phyloP scores from a whole-genome alignment of 1,139 yeast species.

The Yamadazyma trypodendri region DNA sequence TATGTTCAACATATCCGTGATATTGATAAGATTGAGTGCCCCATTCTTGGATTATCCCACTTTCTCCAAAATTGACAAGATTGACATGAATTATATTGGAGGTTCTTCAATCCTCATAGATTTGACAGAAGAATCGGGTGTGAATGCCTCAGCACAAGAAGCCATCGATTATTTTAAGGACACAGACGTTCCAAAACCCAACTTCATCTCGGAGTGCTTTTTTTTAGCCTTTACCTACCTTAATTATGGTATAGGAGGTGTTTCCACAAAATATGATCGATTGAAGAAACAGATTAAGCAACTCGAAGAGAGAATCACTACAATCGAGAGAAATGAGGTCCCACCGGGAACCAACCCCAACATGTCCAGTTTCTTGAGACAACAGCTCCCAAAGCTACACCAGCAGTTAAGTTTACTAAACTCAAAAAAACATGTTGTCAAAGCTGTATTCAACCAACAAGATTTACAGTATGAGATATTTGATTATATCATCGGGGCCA shows the following conservation, averaged over 20 bases:
- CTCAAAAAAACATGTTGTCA: slow-evolving; percentile 52
- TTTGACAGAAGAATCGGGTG: slow-evolving; percentile 76
- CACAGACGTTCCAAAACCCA: slow-evolving; percentile 37
- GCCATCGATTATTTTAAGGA: slow-evolving; percentile 54
- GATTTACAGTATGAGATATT: slow-evolving; percentile 63
- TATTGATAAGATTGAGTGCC: slow-evolving; percentile 69
- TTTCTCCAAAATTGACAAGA: slow-evolving; percentile 66
- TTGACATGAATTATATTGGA: slow-evolving; percentile 62
- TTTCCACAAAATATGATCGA: slow-evolving; percentile 56
- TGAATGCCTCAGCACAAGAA: slow-evolving; percentile 72
- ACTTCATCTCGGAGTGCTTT: slow-evolving; percentile 88
- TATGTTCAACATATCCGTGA: slow-evolving; percentile 70
- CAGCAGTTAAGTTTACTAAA: slow-evolving; percentile 37
- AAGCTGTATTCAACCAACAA: slow-evolving; percentile 57
- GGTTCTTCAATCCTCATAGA: slow-evolving; percentile 50
- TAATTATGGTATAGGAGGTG: slow-evolving; percentile 89
- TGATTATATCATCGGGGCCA: slow-evolving; percentile 75
- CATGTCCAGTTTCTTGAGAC: slow-evolving; percentile 29
- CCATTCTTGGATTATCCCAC: slow-evolving; percentile 77
- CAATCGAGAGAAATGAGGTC: slow-evolving; percentile 34
- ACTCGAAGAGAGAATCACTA: slow-evolving; percentile 50
- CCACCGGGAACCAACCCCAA: slow-evolving; percentile 30
- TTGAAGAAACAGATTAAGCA: slow-evolving; percentile 53
- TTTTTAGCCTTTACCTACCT: slow-evolving; percentile 74
- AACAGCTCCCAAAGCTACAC: slow-evolving; percentile 47